Evolutionary conservation across 345 rosid genomes (phyloP), one percentile per base, ranked within the genome.

Genomic region (Pelargonium nanum): DNA sequence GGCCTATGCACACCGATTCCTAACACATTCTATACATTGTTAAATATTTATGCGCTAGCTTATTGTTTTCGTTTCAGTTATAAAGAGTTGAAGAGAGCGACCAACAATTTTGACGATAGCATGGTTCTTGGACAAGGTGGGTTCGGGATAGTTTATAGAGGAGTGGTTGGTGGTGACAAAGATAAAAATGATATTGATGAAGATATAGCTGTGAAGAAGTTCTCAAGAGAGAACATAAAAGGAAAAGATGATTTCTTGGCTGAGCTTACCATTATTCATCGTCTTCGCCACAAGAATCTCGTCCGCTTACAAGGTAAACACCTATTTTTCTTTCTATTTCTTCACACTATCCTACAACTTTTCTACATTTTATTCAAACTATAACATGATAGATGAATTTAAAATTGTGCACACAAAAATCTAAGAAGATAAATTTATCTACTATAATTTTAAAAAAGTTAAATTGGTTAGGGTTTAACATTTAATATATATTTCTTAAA

Each of bases 111-210:
- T 23, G 44, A 74, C 22, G 73, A 70, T 54, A 74, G 71, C 13
- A 65, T 62, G 72, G 77, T 54, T 70, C 79, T 78, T 1, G 86
- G 83, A 0, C 77, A 78, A 64, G 86, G 86, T 19, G 81, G 86
- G 34, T 78, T 78, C 50, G 81, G 80, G 6, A 72, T 78, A 25
- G 83, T 81, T 23, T 78, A 76, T 62, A 70, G 55, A 72, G 86
- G 83, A 12, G 22, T 66, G 22, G 52, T 9, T 28, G 32, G 4
- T 7, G 32, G 32, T 2, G 48, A 59, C 48, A 59, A 69, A 3
- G 67, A 61, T 24, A 13, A 25, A 6, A 10, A 21, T 4, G 40
- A 2, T 4, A 23, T 0, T 15, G 6, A 21, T 4, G 21, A n/a
- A 24, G 63, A 71, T 66, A 64, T 78, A 26, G 83, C 86, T 0